Base-by-base conservation (phyloP, 208 protist genomes). In the Acanthamoeba lenticulata region DNA sequence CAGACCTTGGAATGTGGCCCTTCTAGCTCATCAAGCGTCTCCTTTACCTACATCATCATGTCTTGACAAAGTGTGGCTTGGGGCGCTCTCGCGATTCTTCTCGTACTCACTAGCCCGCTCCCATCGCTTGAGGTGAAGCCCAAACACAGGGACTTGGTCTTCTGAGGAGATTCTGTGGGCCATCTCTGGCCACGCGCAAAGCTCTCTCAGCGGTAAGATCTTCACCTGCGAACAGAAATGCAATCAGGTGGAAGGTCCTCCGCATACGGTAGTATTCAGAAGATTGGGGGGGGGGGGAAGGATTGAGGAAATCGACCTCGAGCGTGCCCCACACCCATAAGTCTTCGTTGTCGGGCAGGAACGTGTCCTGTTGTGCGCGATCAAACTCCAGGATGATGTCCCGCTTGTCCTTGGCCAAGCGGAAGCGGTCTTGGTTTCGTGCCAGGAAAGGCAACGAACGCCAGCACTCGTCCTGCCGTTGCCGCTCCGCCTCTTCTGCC, bases 391-490 rank as follows among this genome's bases (percentile, higher is more conserved):
- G 24, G n/a, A 85, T 55, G 29, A 85, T 15, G 74, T 85, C 74
- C 32, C 74, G 38, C 2, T 42, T 29, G 74, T 85, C 74, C 44
- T 85, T 55, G n/a, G 7, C n/a, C 38, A 85, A 27, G 38, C 74
- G 38, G 27, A 85, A 85, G 7, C 74, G 74, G 24, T 85, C 74
- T 42, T 85, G 74, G 44, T 85, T 55, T 42, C 21, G 49, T 38
- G 27, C 55, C 11, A 85, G 74, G 42, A 6, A 40, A 9, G 74
- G 74, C 38, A 85, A 42, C 38, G 74, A 38, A 42, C 74, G 74
- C 74, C 74, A 85, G 74, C 74, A 85, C 44, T 85, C 74, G n/a
- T 38, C 74, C 44, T 85, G 74, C 13, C 74, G 74, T 17, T 42
- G 38, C 74, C 44, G 38, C 55, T 42, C 19, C 44, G 49, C 74